Evolutionary conservation across 306 rosid species (phyloP), one percentile per base, ranked within the genome.

Genomic region (Sechiopsis laciniata): DNA sequence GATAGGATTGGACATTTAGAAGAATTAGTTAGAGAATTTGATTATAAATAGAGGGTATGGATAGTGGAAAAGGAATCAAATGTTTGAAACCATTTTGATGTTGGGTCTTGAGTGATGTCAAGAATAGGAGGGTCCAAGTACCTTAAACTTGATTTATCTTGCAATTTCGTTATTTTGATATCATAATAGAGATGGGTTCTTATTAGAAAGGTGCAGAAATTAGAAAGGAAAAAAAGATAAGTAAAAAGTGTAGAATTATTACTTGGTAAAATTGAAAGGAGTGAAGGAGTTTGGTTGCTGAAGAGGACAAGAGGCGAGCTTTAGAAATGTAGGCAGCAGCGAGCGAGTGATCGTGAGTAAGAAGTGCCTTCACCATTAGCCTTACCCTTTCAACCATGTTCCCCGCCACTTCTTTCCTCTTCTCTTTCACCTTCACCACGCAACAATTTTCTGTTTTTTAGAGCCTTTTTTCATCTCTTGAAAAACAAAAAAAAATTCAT

Each of bases 321-420:
- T 75, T 85, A 55, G 89, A 66, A 37, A 85, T 37, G 16, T 85
- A 79, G 63, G 78, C 85, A 1, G 72, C 74, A 21, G 90, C 82
- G 0, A 55, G 64, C 4, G 63, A 60, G 21, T 24, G 76, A 71
- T 91, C 86, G 54, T 81, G 81, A 22, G 87, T 88, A 29, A 76
- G 74, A 19, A 85, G 66, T 37, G 86, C 90, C 37, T 77, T 73
- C 17, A 88, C 75, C 9, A 83, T 22, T 59, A 81, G 77, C 62
- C 74, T 81, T 70, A 88, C 76, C 80, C 86, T 85, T 79, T 81
- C 81, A 61, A 75, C 63, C 35, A 80, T 81, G 55, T 85, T 91
- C 4, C 87, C 71, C 16, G 74, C 78, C 16, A 84, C 77, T 21
- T 51, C 76, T 71, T 76, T 73, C 74, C 79, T 64, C 65, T 78